phyloP scores from a whole-genome alignment of 768 basidiomycete species.

The Boletales sp. region DNA sequence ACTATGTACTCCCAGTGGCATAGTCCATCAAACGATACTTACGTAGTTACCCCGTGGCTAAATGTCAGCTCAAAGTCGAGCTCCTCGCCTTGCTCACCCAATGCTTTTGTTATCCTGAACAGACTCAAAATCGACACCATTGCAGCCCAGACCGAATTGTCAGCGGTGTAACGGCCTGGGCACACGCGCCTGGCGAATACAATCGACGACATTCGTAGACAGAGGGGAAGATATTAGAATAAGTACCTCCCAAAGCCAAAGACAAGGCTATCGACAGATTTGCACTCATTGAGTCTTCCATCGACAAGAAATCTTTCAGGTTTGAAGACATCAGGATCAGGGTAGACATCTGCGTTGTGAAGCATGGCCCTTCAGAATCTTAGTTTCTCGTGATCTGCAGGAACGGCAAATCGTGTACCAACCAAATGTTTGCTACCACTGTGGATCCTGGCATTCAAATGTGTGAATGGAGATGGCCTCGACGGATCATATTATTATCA shows the following conservation, averaged over 20 bases:
- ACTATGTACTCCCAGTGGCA: too few relatives aligned
- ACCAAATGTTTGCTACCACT: slow-evolving; percentile 22
- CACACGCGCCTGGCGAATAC: slow-evolving; percentile 22
- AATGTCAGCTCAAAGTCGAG: background rate
- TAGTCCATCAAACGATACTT: background rate
- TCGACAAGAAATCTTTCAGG: slow-evolving; percentile 30
- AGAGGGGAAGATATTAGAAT: background rate
- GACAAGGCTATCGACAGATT: background rate
- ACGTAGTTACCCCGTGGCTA: background rate
- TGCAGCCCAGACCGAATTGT: slow-evolving; percentile 26
- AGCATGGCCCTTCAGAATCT: slow-evolving; percentile 11
- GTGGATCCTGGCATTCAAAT: slow-evolving; percentile 11
- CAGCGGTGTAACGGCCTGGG: slow-evolving; percentile 31
- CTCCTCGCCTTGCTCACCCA: slow-evolving; percentile 23
- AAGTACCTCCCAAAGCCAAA: slow-evolving; percentile 25
- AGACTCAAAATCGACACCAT: slow-evolving; percentile 17
- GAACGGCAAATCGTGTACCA: background rate
- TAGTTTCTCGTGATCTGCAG: background rate
- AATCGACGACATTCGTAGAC: background rate
- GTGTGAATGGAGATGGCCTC: background rate
- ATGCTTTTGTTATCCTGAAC: slow-evolving; percentile 21
- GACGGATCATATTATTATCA: background rate
- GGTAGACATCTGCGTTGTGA: slow-evolving; percentile 7
- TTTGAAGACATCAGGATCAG: slow-evolving; percentile 25
- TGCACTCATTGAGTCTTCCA: slow-evolving; percentile 6